A percentile compares a stretch with the other conserved stretches of the same genome.
Evolutionary conservation across 2,329 filamentous ascomycete species (phyloP).

Genomic region (Fusarium transvaalense): DNA sequence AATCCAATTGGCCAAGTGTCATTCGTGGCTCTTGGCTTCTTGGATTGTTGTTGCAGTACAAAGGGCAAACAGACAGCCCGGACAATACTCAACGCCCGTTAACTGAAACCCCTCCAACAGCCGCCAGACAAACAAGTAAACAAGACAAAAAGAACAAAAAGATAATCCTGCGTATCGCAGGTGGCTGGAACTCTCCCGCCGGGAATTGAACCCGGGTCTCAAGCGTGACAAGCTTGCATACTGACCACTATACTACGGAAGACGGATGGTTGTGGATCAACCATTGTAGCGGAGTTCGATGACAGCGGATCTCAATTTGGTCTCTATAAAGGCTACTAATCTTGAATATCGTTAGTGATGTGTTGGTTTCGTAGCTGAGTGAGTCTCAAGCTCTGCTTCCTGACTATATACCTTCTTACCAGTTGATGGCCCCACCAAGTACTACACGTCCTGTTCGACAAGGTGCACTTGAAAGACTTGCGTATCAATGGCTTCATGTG

Average conservation of each 20-base stretch:
- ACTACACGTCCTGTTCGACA: neutral
- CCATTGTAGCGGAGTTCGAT: slow-evolving; percentile 4
- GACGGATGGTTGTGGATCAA: slow-evolving; percentile 9
- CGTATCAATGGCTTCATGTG: neutral
- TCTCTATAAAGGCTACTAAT: neutral
- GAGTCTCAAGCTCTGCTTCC: neutral
- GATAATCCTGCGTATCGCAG: slow-evolving; percentile 13
- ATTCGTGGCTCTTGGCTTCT: slow-evolving; percentile 8
- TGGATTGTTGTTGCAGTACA: slow-evolving; percentile 1
- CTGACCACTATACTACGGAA: slow-evolving; percentile 42
- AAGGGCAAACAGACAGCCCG: slow-evolving; percentile 9
- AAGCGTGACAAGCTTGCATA: slow-evolving; percentile 41
- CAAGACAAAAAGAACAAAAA: neutral
- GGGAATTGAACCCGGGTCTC: slow-evolving; percentile 39
- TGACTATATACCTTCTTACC: neutral
- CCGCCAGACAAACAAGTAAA: neutral
- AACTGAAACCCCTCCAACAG: neutral
- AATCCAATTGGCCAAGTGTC: slow-evolving; percentile 28
- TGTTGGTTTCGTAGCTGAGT: neutral
- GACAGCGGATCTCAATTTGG: neutral
- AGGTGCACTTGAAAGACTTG: neutral
- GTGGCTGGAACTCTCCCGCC: slow-evolving; percentile 37
- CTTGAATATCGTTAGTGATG: neutral
- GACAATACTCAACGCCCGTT: slow-evolving; percentile 1
- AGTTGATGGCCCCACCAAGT: neutral